A percentile compares a stretch with the other conserved stretches of the same genome.
Conservation (phyloP, 306 rosid species). For the Cucurbita argyrosperma region DNA sequence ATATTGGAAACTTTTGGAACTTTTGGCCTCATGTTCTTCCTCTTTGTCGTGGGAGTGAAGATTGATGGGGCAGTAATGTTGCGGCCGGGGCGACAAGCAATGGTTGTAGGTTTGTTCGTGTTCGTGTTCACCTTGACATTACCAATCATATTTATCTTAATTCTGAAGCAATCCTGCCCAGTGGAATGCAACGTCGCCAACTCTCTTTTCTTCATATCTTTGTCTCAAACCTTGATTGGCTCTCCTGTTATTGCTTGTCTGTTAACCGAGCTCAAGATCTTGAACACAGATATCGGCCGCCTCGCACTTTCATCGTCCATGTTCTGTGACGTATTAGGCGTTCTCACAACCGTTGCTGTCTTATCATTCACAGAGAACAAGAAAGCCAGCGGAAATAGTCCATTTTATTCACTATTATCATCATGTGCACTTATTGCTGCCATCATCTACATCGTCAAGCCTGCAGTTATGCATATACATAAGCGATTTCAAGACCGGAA, state of each 20-base stretch:
- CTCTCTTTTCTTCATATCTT: constrained; percentile 15
- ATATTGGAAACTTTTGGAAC: constrained; percentile 23
- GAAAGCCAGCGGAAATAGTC: background rate
- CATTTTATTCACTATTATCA: constrained; percentile 1
- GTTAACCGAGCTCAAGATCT: constrained; percentile 35
- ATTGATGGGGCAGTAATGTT: constrained; percentile 18
- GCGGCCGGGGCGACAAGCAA: constrained; percentile 24
- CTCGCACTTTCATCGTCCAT: constrained; percentile 29
- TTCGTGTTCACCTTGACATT: constrained; percentile 11
- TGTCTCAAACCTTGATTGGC: constrained; percentile 25
- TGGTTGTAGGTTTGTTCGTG: constrained; percentile 20
- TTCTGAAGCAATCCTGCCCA: background rate
- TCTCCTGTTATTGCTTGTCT: constrained; percentile 28
- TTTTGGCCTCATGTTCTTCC: constrained; percentile 37
- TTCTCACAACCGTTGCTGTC: background rate
- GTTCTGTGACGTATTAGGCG: constrained; percentile 23
- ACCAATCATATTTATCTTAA: background rate
- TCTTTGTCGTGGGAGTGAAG: constrained; percentile 30
- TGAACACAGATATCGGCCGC: constrained; percentile 48
- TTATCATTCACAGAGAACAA: constrained; percentile 4
- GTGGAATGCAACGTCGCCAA: background rate
- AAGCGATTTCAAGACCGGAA: constrained; percentile 10
- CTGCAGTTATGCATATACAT: constrained; percentile 13
- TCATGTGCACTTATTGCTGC: background rate
- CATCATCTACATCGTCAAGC: constrained; percentile 17